Base-by-base conservation (phyloP, 148 eudicot genomes). In the Camellia granthamiana region DNA sequence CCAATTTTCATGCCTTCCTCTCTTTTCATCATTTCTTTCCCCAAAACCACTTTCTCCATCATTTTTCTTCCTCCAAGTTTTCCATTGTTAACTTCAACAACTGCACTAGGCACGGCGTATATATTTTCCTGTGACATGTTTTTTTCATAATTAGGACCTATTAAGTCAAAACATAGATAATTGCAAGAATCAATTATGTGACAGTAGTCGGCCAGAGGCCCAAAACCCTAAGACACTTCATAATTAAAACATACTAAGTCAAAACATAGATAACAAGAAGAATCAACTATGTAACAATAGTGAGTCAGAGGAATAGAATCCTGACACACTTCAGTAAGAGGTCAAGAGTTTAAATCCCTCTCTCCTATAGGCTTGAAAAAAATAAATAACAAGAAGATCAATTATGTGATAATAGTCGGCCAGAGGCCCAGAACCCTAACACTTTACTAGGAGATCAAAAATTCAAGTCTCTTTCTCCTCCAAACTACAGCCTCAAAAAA, bases 61-160 rank as follows among this genome's bases (percentile, higher is more conserved):
- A 83, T 79, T 61, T 80, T 83, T 44, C 88, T 85, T 78, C 85
- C 79, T n/a, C 81, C 81, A 16, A 58, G 21, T 67, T 43, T 60
- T 61, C 52, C 72, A 23, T 11, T 30, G 11, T 18, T 72, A 0
- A 38, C 76, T 77, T 68, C 81, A 7, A 41, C 58, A 6, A 72
- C 67, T 0, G 55, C 38, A 30, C 51, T 15, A 30, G 38, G 38
- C 63, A 8, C 49, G 5, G 49, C 84, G 38, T 54, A 51, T 1
- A 74, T 43, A 49, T 42, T n/a, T 41, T 67, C 81, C 81, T 78
- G 78, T 7, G 65, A 19, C 2, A 19, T 19, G 12, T 13, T 21
- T 21, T 8, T 74, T 62, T 10, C 38, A 23, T 30, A 1, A 55
- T 55, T 2, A 21, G 46, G 8, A 67, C 3, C 5, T 11, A 7